phyloP scores from a whole-genome alignment of 352 stramenopile species.

The Phytophthora idaei region DNA sequence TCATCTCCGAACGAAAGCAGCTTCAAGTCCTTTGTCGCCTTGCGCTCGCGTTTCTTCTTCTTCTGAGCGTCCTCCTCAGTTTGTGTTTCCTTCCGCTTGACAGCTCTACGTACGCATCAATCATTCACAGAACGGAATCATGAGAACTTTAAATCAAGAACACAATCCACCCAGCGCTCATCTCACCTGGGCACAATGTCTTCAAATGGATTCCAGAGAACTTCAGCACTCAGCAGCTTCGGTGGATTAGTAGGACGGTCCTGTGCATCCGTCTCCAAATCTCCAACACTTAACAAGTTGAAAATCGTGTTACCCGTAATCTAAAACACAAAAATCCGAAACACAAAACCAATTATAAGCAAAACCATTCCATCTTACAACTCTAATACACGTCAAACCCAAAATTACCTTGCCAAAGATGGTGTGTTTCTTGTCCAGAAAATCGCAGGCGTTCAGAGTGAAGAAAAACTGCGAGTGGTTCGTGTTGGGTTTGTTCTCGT shows the following conservation, averaged over 20 bases:
- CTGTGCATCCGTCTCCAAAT: conserved; percentile 85
- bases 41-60: conserved; percentile 87
- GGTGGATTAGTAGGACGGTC: conserved; percentile 83
- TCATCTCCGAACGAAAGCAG: conserved; percentile 96
- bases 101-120: conserved; percentile 23
- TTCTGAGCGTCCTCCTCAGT: conserved; percentile 42
- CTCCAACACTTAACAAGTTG: conserved; percentile 94
- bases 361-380: too few relatives aligned
- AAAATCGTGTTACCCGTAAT: conserved; percentile 97
- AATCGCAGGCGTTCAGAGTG: conserved; percentile 94
- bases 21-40: conserved; percentile 94
- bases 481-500: conserved; percentile 85
- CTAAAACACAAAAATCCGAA: conserved; percentile 55
- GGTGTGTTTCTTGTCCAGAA: conserved; percentile 96
- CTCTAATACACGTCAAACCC: background rate
- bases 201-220: conserved; percentile 95
- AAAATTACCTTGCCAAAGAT: conserved; percentile 85
- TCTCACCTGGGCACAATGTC: conserved; percentile 90
- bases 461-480: conserved; percentile 98
- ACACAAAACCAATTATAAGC: background rate
- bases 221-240: conserved; percentile 85
- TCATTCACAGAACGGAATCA: conserved; percentile 1
- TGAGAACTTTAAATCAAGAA: background rate
- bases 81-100: conserved; percentile 31
- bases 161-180: background rate